Base-by-base conservation (phyloP, 257 asterid genomes). In the Solanum sejunctum region DNA sequence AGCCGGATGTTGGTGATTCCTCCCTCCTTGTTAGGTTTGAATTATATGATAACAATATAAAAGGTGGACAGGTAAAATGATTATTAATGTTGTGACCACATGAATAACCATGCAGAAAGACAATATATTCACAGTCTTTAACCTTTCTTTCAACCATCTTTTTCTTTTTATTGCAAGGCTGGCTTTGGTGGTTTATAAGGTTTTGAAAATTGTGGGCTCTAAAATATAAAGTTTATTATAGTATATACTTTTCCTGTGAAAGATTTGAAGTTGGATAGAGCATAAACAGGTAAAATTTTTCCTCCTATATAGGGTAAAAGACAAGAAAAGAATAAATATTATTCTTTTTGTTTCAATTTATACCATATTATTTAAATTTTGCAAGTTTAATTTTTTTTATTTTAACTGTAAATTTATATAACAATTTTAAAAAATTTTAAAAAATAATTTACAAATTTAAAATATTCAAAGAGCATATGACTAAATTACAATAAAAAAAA, bases 171-270 rank as follows among this genome's bases (percentile, higher is more conserved):
- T 28, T 67, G 16, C 66, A 3, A 18, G 82, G 83, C 64, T 81
- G 67, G 66, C 69, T 72, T 60, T 84, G 57, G 84, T 84, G 82
- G 21, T 69, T 11, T 17, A 28, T 58, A 39, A 58, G 84, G 18
- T 18, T 36, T 86, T 84, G 81, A 86, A 51, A 26, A 71, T 81
- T 82, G 47, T 61, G 67, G 69, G 86, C 69, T 82, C 82, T 82
- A 28, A 52, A 18, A 49, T 54, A 49, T 54, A 55, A 63, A 56
- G 78, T 60, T 23, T 63, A 2, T 43, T 3, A 20, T 56, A n/a
- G 52, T 41, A 12, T 47, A 10, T 10, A 20, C 47, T 47, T 52
- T 36, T 12, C 81, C 61, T 41, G 23, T 72, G 75, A 80, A 58
- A 28, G 15, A 20, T 78, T 7, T 52, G 82, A 78, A 52, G 64